Conservation (phyloP, 2,329 filamentous ascomycete genomes). For the Coniochaeta prunicola region DNA sequence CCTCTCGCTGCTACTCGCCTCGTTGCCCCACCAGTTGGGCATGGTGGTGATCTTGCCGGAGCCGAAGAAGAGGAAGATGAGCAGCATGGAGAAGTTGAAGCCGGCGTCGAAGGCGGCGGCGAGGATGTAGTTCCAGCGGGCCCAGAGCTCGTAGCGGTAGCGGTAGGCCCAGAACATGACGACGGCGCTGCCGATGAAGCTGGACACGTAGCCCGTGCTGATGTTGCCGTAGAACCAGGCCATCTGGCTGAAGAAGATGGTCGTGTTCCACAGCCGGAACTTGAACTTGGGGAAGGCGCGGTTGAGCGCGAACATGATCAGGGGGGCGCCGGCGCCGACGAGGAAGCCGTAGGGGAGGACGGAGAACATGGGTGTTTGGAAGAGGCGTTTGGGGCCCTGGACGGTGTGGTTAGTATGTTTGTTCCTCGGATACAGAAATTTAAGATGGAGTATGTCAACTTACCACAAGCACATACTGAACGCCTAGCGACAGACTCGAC, state of each 20-base stretch:
- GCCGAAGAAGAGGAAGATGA: constrained; percentile 54
- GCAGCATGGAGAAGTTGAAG: constrained; percentile 54
- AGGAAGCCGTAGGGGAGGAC: constrained; percentile 47
- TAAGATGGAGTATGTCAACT: too few relatives aligned
- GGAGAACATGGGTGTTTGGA: constrained; percentile 37
- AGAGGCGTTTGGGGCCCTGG: constrained; percentile 36
- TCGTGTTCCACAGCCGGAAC: constrained; percentile 52
- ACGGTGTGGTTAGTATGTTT: not conserved
- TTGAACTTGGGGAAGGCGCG: constrained; percentile 43
- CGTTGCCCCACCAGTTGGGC: constrained; percentile 60
- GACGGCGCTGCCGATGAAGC: constrained; percentile 52
- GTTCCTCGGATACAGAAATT: too few relatives aligned
- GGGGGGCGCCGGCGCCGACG: constrained; percentile 36
- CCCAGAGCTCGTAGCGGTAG: constrained; percentile 49
- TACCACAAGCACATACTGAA: constrained; percentile 52
- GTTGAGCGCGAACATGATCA: constrained; percentile 43
- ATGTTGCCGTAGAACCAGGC: constrained; percentile 54
- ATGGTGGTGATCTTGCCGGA: constrained; percentile 48
- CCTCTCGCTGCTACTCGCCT: constrained; percentile 44
- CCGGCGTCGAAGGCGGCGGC: constrained; percentile 55
- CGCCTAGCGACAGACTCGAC: constrained; percentile 43
- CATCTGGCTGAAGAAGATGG: constrained; percentile 52
- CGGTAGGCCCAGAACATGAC: constrained; percentile 54
- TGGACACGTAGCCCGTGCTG: constrained; percentile 49
- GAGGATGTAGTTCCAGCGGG: constrained; percentile 53